Evolutionary conservation across 192 early-diverging fungal genomes (phyloP), one percentile per base, ranked within the genome.

Genomic region (Geranomyces variabilis): DNA sequence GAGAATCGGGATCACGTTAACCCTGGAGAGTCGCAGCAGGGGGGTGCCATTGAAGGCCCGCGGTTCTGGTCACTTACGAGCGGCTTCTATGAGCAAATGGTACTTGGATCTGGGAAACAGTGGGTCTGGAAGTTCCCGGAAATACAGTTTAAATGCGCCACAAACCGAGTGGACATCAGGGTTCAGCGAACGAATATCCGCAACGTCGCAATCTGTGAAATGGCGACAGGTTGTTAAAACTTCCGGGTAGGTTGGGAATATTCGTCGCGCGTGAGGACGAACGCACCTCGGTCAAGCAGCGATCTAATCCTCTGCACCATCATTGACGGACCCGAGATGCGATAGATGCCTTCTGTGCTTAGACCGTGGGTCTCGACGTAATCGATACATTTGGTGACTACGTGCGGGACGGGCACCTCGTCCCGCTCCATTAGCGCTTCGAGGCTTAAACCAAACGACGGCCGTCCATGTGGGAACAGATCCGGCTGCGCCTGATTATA

Each of bases 111-210:
- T 75, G 51, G 95, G 92, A 64, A 99, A 82, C 0, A 97, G 78
- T 0, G 93, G 90, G 46, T 94, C 93, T 6, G 95, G 93, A n/a
- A 99, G 77, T 76, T 97, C 95, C 31, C 97, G 85, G 76, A 99
- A 92, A 86, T 92, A 99, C 56, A 95, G 82, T 75, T 99, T 99
- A 2, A 99, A 77, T 28, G 93, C 89, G 57, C 93, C 88, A 24
- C 94, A 79, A 9, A 96, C 81, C 64, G 88, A 91, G 76, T 94
- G 92, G 43, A 99, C 88, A 70, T 97, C 94, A 2, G 81, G 78
- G 19, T 19, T 29, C 6, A 31, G 28, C 17, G 15, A 19, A 19
- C 28, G 9, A 17, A 60, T 19, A 21, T 64, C 43, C 21, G 43
- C 63, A 5, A 43, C 13, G 4, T 64, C 63, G 15, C 34, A 31